Base-by-base conservation (phyloP, 164 flowering plant species). In the Kingdonia uniflora region DNA sequence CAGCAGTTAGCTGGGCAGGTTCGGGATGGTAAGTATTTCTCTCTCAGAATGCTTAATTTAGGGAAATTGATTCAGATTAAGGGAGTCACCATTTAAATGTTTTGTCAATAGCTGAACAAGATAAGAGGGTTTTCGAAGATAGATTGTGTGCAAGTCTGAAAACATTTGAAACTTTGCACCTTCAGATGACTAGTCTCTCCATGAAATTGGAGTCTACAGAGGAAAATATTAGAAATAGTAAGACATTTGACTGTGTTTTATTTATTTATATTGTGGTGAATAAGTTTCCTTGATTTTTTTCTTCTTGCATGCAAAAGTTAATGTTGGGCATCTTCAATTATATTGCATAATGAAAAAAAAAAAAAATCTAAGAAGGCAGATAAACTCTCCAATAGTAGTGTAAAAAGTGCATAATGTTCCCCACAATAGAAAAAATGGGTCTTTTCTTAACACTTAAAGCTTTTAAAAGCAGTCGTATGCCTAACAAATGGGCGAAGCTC, bases 1-100 rank as follows among this genome's bases (percentile, higher is more conserved):
- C 91, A 81, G 57, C 74, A 71, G 35, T 68, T 94, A 48, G 86
- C 89, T 56, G 49, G 68, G 55, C 97, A 75, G 70, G 96, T 94
- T 72, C 87, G 71, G 75, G 77, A 75, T 61, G 92, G 99, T 94
- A 70, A 19, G 72, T 38, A 29, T 4, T n/a, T 23, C 56, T 12
- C 42, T 54, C 16, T 20, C 12, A 26, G 7, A 21, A 24, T 22
- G 1, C n/a, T 22, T 41, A 0, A 6, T 16, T 46, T 13, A 20
- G 25, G 50, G 19, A 17, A 16, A 45, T 25, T 45, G 19, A 21
- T 22, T 40, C 23, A 12, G 14, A 33, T 48, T 14, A 12, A 5
- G 4, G 6, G 25, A 44, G 4, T 38, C 19, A 59, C 20, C 26
- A 17, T 54, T 45, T 23, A 42, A 33, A 52, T 47, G 42, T 51